These are phyloP conservation scores for Phycomyces blakesleeanus DNA, from an alignment of 192 early-diverging fungal species.

Conservation along the genomic window DNA sequence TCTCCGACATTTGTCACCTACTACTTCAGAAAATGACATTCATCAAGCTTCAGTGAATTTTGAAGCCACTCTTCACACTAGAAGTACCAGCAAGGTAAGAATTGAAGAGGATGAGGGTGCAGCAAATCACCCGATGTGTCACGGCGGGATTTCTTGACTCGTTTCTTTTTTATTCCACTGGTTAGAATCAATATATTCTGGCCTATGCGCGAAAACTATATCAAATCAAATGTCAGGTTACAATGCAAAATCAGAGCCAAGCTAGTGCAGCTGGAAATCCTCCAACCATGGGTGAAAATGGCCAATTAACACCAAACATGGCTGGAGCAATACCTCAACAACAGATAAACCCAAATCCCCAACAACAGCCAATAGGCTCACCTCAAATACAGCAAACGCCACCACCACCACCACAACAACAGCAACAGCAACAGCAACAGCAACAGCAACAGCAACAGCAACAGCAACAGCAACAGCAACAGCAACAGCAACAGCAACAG, in stretches of 20 bases:
- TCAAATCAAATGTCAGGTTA: conserved; percentile 27
- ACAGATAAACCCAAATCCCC: neutral
- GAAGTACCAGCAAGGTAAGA: conserved; percentile 32
- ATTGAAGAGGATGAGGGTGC: neutral
- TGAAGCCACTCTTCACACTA: conserved; percentile 26
- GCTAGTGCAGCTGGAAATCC: neutral
- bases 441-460: neutral
- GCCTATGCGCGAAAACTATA: conserved; percentile 24
- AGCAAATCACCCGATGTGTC: neutral
- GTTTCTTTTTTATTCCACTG: neutral
- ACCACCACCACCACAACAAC: conserved; percentile 11
- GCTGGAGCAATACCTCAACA: neutral
- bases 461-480: neutral
- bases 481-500: conserved; percentile 1
- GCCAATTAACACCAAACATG: neutral
- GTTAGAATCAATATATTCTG: conserved; percentile 32
- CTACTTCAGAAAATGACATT: conserved; percentile 27
- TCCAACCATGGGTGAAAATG: neutral
- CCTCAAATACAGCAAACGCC: conserved; percentile 14
- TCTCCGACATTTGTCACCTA: conserved; percentile 22
- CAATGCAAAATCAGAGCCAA: conserved; percentile 15
- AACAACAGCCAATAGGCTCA: conserved; percentile 13
- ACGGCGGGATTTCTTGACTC: neutral
- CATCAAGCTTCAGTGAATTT: conserved; percentile 28
- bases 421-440: conserved; percentile 10